phyloP scores from a whole-genome alignment of 345 rosid genomes.

The Eucalyptus cloeziana region DNA sequence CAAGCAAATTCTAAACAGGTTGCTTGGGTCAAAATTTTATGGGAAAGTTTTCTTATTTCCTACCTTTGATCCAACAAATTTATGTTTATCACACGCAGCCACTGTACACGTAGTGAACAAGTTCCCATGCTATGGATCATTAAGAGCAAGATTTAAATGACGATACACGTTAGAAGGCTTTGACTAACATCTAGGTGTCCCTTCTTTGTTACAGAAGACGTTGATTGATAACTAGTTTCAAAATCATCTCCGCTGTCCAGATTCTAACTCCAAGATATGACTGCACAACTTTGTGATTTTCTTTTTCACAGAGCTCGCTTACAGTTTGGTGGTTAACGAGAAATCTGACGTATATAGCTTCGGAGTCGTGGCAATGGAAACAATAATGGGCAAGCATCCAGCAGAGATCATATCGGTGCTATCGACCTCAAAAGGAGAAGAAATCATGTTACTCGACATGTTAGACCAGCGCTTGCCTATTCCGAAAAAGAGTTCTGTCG shows the following conservation, averaged over 20 bases:
- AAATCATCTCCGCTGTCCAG: neutral
- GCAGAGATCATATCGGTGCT: neutral
- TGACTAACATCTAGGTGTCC: neutral
- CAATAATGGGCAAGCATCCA: constrained; percentile 7
- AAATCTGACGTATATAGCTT: constrained; percentile 11
- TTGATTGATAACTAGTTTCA: neutral
- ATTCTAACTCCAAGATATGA: neutral
- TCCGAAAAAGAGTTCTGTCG: neutral
- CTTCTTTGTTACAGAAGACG: neutral
- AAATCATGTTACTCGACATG: neutral
- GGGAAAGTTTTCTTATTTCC: neutral
- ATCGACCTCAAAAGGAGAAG: neutral
- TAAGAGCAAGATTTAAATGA: neutral
- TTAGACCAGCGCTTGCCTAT: neutral
- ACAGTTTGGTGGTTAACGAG: constrained; percentile 2
- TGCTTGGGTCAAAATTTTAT: neutral
- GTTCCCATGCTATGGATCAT: neutral
- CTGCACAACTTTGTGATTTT: neutral
- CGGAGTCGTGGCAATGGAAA: constrained; percentile 4
- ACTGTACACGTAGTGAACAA: neutral
- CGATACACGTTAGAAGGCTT: neutral
- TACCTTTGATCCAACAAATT: neutral
- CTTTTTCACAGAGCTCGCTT: constrained; percentile 8
- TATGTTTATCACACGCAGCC: neutral
- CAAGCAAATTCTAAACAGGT: neutral